Evolutionary conservation across 129 eudicot species (phyloP).

Genomic region (Tagetes erecta): DNA sequence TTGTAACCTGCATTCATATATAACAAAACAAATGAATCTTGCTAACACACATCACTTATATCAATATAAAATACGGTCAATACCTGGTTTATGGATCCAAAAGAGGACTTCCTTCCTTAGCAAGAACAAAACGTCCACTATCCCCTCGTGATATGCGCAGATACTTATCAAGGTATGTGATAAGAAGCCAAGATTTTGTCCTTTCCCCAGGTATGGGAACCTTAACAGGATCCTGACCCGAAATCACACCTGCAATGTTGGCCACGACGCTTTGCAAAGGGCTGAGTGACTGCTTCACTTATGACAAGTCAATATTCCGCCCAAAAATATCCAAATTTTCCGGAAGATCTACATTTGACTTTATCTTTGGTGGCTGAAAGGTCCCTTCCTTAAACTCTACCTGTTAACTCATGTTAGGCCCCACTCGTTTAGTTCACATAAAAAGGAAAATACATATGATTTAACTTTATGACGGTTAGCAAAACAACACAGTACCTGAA

Average conservation of each 20-base stretch:
- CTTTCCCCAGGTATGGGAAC: background rate
- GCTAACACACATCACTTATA: background rate
- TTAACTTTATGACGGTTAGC: background rate
- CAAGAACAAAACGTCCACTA: background rate
- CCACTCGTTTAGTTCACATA: background rate
- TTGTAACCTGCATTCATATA: background rate
- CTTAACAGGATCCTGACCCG: background rate
- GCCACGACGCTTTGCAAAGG: background rate
- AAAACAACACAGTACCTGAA: background rate
- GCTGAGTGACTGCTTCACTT: background rate
- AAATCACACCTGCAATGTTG: constrained; percentile 1
- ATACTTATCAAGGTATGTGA: constrained; percentile 1
- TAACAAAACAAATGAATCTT: background rate
- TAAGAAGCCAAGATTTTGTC: background rate
- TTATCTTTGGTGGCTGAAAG: background rate
- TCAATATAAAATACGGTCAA: background rate
- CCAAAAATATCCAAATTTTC: background rate
- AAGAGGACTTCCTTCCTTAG: background rate
- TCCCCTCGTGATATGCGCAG: background rate
- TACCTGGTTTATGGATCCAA: constrained; percentile 2
- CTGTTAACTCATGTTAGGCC: background rate
- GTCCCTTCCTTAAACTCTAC: background rate
- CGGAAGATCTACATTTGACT: background rate
- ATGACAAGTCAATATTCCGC: background rate
- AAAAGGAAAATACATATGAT: background rate